Percentiles rank a stretch among this genome's conserved stretches.
phyloP scores from a whole-genome alignment of 192 early-diverging fungal genomes.

The Funneliformis geosporum region DNA sequence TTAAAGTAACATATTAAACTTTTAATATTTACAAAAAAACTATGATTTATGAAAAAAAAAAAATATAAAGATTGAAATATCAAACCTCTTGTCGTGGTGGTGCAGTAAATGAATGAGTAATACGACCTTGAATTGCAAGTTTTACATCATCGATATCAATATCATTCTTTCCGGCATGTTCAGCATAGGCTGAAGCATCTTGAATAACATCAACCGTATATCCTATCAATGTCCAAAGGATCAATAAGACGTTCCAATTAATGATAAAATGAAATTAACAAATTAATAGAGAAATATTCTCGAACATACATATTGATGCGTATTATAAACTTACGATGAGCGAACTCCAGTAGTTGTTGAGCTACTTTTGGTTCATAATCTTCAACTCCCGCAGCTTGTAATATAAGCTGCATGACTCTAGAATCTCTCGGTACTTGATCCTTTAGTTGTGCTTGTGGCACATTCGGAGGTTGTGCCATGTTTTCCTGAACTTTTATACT shows the following conservation, averaged over 20 bases:
- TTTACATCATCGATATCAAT: constrained; percentile 84
- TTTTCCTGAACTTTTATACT: background rate
- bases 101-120: constrained; percentile 86
- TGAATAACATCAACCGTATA: constrained; percentile 90
- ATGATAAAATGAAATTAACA: background rate
- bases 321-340: constrained; percentile 59
- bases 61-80: background rate
- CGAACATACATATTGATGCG: background rate
- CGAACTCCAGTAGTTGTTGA: constrained; percentile 90
- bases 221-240: constrained; percentile 44
- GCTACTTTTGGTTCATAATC: constrained; percentile 92
- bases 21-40: background rate
- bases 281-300: background rate
- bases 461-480: background rate
- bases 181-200: constrained; percentile 89
- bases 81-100: constrained; percentile 86
- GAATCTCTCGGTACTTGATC: constrained; percentile 36
- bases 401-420: constrained; percentile 81
- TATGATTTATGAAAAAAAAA: constrained; percentile 1
- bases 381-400: constrained; percentile 81
- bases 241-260: background rate
- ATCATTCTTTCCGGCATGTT: constrained; percentile 81
- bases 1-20: background rate
- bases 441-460: constrained; percentile 26
- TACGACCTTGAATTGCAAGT: constrained; percentile 88